These are phyloP conservation scores for Nicotiana benthamiana DNA, from an alignment of 257 asterid species.

Conservation along the genomic window DNA sequence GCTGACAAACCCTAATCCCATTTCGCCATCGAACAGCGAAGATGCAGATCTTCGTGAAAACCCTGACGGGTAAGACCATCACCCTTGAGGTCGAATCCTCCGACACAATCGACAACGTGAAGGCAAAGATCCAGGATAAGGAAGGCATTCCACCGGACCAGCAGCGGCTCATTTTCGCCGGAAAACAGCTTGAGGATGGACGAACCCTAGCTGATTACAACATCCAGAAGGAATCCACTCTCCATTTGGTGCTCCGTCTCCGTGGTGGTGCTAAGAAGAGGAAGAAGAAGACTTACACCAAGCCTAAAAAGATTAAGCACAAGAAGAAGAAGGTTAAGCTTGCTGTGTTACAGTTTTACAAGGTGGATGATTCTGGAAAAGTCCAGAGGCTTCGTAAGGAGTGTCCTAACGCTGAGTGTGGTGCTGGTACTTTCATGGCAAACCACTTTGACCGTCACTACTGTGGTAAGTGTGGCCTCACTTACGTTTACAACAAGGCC, in stretches of 20 bases:
- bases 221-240: constrained; percentile 3
- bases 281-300: constrained; percentile 11
- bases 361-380: constrained; percentile 4
- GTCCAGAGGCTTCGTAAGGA: background rate
- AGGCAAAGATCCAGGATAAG: constrained; percentile 3
- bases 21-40: background rate
- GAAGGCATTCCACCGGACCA: constrained; percentile 7
- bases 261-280: constrained; percentile 8
- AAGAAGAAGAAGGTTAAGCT: constrained; percentile 9
- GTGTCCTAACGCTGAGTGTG: constrained; percentile 5
- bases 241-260: background rate
- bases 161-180: constrained; percentile 1
- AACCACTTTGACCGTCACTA: constrained; percentile 9
- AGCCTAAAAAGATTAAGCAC: constrained; percentile 8
- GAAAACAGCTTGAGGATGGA: background rate
- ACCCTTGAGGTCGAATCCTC: constrained; percentile 6
- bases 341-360: constrained; percentile 5
- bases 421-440: constrained; percentile 9
- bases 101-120: constrained; percentile 7
- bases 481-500: constrained; percentile 3
- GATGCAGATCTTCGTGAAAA: constrained; percentile 11
- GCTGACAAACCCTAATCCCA: background rate
- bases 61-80: background rate
- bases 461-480: constrained; percentile 10
- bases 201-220: constrained; percentile 4